Evolutionary conservation across 164 flowering plant genomes (phyloP).

Genomic region (Stephania yunnanensis): DNA sequence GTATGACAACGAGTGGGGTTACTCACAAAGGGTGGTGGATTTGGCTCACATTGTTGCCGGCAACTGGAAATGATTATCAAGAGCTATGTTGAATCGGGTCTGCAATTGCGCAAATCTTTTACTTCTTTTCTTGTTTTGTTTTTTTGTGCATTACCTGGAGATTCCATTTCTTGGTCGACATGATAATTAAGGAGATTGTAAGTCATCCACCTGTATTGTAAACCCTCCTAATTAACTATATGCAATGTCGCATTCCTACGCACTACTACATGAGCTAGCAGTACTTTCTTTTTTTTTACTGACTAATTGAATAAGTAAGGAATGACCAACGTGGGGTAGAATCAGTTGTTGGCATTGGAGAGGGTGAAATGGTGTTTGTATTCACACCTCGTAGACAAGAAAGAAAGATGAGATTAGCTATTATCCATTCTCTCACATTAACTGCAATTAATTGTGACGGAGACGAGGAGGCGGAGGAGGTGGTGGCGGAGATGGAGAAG

Average conservation of each 20-base stretch:
- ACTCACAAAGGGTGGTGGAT: slow-evolving; percentile 93
- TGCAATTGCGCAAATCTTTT: neutral
- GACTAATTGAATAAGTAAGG: too few species aligned
- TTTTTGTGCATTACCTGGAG: slow-evolving; percentile 2
- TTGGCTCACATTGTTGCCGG: slow-evolving; percentile 86
- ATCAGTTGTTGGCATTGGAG: too few species aligned
- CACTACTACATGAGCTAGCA: too few species aligned
- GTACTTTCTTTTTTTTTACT: too few species aligned
- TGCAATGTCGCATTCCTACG: too few species aligned
- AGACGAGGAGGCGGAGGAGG: neutral
- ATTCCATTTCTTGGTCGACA: slow-evolving; percentile 3
- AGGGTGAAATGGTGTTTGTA: too few species aligned
- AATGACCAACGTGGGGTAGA: too few species aligned
- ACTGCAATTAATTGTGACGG: neutral
- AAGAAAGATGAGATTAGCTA: too few species aligned
- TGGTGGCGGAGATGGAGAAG: too few species aligned
- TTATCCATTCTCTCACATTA: too few species aligned
- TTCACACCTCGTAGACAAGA: too few species aligned
- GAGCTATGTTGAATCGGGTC: neutral
- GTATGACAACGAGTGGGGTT: slow-evolving; percentile 98
- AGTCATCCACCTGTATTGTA: slow-evolving; percentile 5
- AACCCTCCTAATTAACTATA: too few species aligned
- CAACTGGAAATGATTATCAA: slow-evolving; percentile 59
- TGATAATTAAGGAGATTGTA: slow-evolving; percentile 9
- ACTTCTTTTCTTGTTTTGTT: slow-evolving; percentile 2